Evolutionary conservation across 768 basidiomycete genomes (phyloP).

Genomic region (Strobilomyces echinocephalus): DNA sequence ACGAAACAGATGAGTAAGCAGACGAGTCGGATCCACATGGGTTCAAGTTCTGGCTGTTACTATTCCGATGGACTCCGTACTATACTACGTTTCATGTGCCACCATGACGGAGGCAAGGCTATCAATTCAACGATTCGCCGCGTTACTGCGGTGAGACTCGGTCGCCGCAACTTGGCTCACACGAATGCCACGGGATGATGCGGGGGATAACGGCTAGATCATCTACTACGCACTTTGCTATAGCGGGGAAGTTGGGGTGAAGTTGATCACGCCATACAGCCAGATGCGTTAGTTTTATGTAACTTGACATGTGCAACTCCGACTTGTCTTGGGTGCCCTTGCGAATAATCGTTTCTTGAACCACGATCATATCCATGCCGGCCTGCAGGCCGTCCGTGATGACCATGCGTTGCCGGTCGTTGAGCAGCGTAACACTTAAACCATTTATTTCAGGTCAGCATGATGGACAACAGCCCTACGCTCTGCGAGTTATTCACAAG

Average conservation of each 20-base stretch:
- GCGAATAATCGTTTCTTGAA: constrained; percentile 21
- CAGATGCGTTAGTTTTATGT: constrained; percentile 22
- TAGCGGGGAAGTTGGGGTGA: not conserved
- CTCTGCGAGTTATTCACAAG: not conserved
- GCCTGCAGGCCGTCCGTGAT: constrained; percentile 27
- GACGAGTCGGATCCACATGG: no score
- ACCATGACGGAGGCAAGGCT: not conserved
- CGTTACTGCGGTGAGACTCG: constrained; percentile 11
- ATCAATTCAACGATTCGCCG: not conserved
- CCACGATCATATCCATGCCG: constrained; percentile 28
- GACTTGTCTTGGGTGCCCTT: constrained; percentile 7
- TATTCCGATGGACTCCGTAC: not conserved
- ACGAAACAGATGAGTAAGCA: no score
- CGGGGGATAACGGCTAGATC: constrained; percentile 20
- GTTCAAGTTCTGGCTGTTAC: no score
- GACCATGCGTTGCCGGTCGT: constrained; percentile 21
- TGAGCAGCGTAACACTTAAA: constrained; percentile 15
- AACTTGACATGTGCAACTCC: constrained; percentile 12
- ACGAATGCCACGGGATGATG: constrained; percentile 6
- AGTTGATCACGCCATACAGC: not conserved
- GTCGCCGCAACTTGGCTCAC: constrained; percentile 7
- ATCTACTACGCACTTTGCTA: not conserved
- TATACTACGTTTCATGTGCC: no score
- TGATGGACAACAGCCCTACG: not conserved
- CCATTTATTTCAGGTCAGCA: constrained; percentile 23